Conservation (phyloP, 768 basidiomycete genomes). For the Suillus lakei region DNA sequence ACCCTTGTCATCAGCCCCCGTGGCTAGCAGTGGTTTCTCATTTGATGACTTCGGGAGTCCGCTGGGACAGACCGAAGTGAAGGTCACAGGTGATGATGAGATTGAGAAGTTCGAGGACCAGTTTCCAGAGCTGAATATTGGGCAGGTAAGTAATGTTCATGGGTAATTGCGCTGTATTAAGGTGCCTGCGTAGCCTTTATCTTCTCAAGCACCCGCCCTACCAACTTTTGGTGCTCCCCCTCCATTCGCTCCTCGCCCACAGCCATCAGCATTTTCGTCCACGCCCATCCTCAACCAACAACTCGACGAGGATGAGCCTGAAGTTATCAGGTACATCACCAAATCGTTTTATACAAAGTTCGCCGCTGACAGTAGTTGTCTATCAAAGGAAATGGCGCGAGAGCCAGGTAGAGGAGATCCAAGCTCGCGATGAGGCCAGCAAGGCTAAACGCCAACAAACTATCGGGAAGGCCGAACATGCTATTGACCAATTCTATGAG, state of each 20-base stretch:
- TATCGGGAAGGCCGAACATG: slow-evolving; percentile 79
- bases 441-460: slow-evolving; percentile 80
- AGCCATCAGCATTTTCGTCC: slow-evolving; percentile 68
- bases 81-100: slow-evolving; percentile 84
- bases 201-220: slow-evolving; percentile 31
- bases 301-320: slow-evolving; percentile 79
- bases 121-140: slow-evolving; percentile 79
- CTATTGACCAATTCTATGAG: slow-evolving; percentile 91
- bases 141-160: slow-evolving; percentile 37
- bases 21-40: slow-evolving; percentile 54
- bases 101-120: slow-evolving; percentile 85
- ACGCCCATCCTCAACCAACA: slow-evolving; percentile 76
- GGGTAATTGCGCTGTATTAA: background rate
- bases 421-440: slow-evolving; percentile 79
- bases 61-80: slow-evolving; percentile 54
- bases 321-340: slow-evolving; percentile 74
- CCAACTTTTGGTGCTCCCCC: slow-evolving; percentile 53
- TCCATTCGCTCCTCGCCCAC: slow-evolving; percentile 79
- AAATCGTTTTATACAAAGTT: background rate
- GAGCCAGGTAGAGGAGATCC: slow-evolving; percentile 84
- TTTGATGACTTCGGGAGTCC: slow-evolving; percentile 68
- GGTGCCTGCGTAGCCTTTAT: slow-evolving; percentile 35
- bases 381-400: slow-evolving; percentile 80
- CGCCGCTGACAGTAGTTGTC: background rate
- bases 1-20: slow-evolving; percentile 41